phyloP scores from a whole-genome alignment of 2,329 filamentous ascomycete species.

The Cercospora sp. region DNA sequence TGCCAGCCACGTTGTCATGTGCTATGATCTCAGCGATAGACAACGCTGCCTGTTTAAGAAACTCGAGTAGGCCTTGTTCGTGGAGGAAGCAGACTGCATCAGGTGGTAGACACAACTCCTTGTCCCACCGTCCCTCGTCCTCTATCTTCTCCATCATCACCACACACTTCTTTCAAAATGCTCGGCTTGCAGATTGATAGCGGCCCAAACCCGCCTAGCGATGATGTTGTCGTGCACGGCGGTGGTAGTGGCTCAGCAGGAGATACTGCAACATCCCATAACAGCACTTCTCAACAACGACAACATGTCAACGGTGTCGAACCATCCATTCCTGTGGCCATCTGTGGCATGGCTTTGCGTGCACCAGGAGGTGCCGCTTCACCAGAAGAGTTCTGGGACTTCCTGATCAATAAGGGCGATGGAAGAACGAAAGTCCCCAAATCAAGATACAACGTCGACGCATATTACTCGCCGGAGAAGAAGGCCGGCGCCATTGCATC shows the following conservation, averaged over 20 bases:
- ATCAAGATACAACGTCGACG: slow-evolving; percentile 14
- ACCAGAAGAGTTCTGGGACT: slow-evolving; percentile 1
- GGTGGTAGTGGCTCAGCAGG: background rate
- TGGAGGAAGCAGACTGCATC: background rate
- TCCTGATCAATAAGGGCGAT: slow-evolving; percentile 13
- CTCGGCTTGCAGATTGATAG: background rate
- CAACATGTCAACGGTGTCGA: background rate
- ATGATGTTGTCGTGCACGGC: background rate
- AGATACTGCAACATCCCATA: background rate
- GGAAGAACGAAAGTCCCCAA: background rate
- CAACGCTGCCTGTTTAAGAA: background rate
- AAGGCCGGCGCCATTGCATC: slow-evolving; percentile 10
- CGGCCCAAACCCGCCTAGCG: background rate
- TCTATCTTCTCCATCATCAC: background rate
- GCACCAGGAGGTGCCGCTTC: background rate
- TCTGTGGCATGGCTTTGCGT: background rate
- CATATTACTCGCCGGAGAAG: background rate
- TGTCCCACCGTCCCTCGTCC: background rate
- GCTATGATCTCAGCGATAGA: background rate
- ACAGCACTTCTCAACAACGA: background rate
- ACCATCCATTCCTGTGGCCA: background rate
- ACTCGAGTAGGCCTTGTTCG: background rate
- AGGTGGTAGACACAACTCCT: background rate
- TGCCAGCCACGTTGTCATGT: background rate
- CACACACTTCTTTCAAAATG: background rate